These are phyloP conservation scores for Senecio squalidus DNA, from an alignment of 140 eudicot species.

Conservation along the genomic window DNA sequence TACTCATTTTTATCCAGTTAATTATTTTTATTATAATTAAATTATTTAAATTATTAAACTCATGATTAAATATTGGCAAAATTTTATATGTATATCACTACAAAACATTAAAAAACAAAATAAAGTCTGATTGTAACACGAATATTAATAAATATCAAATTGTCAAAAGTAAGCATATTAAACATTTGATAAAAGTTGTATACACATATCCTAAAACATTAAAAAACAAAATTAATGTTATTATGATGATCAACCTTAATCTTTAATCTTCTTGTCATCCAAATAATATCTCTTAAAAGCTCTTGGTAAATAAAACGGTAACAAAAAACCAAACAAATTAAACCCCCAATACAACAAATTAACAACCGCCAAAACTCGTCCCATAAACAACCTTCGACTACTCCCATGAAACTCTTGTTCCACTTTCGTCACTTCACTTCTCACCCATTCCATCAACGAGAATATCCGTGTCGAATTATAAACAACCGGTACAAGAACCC, in stretches of 20 bases:
- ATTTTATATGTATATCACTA: no score
- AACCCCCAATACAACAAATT: conserved; percentile 70
- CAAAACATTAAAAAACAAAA: no score
- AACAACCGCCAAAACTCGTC: conserved; percentile 56
- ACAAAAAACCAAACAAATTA: conserved; percentile 77
- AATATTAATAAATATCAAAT: no score
- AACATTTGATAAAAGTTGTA: no score
- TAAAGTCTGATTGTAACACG: no score
- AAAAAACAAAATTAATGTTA: background rate
- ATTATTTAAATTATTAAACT: no score
- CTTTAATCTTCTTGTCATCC: conserved; percentile 12
- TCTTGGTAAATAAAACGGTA: conserved; percentile 63
- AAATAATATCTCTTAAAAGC: conserved; percentile 62
- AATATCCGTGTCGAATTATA: conserved; percentile 61
- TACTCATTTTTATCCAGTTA: no score
- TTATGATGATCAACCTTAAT: background rate
- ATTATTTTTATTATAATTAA: no score
- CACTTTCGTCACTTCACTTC: conserved; percentile 43
- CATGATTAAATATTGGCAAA: no score
- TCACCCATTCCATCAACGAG: conserved; percentile 60
- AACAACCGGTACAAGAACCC: conserved; percentile 69
- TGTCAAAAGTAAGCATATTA: no score
- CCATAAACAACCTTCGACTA: conserved; percentile 47
- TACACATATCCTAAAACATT: background rate
- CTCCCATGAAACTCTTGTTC: conserved; percentile 28